Conservation (phyloP, 2,329 filamentous ascomycete species). For the Xylaria arbuscula region DNA sequence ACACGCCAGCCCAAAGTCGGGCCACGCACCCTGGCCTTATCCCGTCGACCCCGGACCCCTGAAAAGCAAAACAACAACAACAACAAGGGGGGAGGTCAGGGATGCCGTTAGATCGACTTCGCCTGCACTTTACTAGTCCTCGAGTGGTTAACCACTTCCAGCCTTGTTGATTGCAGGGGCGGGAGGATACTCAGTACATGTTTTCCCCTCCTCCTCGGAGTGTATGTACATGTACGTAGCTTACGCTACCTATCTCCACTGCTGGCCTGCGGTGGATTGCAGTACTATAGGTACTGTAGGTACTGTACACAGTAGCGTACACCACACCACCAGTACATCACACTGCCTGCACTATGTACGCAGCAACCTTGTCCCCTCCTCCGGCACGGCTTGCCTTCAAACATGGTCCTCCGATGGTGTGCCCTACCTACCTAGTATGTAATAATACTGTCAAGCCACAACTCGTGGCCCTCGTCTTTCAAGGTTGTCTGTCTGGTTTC, state of each 20-base stretch:
- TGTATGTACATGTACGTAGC: too few relatives aligned
- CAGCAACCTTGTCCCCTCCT: slow-evolving; percentile 34
- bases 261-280: background rate
- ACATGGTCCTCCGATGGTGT: slow-evolving; percentile 4
- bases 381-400: slow-evolving; percentile 41
- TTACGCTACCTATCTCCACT: slow-evolving; percentile 6
- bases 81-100: slow-evolving; percentile 37
- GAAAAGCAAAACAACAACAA: slow-evolving; percentile 29
- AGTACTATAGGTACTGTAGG: background rate
- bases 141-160: slow-evolving; percentile 45
- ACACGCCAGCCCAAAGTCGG: slow-evolving; percentile 47
- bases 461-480: slow-evolving; percentile 15
- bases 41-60: slow-evolving; percentile 44
- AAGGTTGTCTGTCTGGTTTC: background rate
- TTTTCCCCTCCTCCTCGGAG: too few relatives aligned
- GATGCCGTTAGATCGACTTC: slow-evolving; percentile 43
- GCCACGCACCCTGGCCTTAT: slow-evolving; percentile 44
- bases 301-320: background rate
- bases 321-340: background rate
- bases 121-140: slow-evolving; percentile 37
- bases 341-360: background rate
- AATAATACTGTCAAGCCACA: slow-evolving; percentile 44
- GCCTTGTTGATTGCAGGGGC: slow-evolving; percentile 49
- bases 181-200: too few relatives aligned
- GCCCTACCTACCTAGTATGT: too few relatives aligned